Conservation (phyloP, 768 basidiomycete species). For the Hericium erinaceus region DNA sequence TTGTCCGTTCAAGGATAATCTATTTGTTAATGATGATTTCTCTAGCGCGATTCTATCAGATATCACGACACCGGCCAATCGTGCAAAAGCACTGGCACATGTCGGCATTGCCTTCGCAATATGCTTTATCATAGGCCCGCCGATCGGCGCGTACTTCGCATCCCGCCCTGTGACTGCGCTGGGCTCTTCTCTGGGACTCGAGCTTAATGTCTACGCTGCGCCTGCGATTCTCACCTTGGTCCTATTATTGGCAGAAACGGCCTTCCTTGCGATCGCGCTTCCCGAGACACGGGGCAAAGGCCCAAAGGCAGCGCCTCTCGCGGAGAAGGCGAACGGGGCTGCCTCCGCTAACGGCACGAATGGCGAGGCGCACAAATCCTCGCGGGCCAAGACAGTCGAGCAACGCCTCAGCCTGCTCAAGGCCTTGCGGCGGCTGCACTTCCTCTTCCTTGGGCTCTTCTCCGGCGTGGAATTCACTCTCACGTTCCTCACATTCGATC, state of each 20-base stretch:
- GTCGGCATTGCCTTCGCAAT: conserved; percentile 96
- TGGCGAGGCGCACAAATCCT: neutral
- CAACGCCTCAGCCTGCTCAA: conserved; percentile 50
- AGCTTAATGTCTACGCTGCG: conserved; percentile 82
- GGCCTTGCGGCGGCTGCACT: conserved; percentile 60
- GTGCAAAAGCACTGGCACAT: conserved; percentile 80
- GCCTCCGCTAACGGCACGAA: neutral
- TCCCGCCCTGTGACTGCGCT: conserved; percentile 61
- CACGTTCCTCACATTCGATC: conserved; percentile 87
- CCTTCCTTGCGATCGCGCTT: conserved; percentile 63
- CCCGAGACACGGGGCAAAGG: conserved; percentile 70
- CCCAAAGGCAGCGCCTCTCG: neutral
- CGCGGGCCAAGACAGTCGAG: conserved; percentile 20
- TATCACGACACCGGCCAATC: conserved; percentile 68
- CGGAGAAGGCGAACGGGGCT: conserved; percentile 14
- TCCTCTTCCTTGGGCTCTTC: conserved; percentile 82
- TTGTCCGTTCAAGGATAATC: neutral
- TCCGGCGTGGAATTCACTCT: conserved; percentile 96
- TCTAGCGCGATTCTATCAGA: conserved; percentile 88
- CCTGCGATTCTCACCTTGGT: conserved; percentile 82
- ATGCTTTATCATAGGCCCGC: conserved; percentile 88
- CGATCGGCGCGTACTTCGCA: conserved; percentile 93
- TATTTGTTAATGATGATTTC: neutral
- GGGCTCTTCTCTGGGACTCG: conserved; percentile 42
- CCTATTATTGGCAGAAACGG: conserved; percentile 70